Percentiles rank a stretch among this genome's conserved stretches.
These are phyloP conservation scores for Trichoderma sp. DNA, from an alignment of 2,329 filamentous ascomycete genomes.

Conservation along the genomic window DNA sequence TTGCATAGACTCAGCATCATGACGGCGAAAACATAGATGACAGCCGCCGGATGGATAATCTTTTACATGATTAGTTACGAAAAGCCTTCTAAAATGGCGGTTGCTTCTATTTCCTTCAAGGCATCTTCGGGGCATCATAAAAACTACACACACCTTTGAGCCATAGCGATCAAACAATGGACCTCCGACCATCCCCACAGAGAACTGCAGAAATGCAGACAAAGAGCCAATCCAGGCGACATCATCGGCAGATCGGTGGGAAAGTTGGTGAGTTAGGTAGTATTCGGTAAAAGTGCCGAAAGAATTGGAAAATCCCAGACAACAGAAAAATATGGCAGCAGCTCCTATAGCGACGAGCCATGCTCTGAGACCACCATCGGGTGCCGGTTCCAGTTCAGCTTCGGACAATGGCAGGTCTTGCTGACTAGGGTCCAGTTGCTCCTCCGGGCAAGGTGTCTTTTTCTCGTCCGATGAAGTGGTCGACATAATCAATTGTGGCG, in stretches of 20 bases:
- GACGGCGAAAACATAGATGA: constrained; percentile 38
- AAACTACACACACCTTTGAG: constrained; percentile 27
- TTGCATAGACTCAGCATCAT: constrained; percentile 44
- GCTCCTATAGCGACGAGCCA: constrained; percentile 41
- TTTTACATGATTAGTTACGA: constrained; percentile 16
- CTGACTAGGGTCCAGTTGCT: not conserved
- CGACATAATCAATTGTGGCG: not conserved
- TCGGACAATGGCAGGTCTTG: not conserved
- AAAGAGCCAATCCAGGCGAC: constrained; percentile 45
- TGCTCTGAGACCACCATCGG: constrained; percentile 36
- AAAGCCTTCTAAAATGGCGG: no score
- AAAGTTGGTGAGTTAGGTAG: constrained; percentile 39
- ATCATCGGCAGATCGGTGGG: constrained; percentile 29
- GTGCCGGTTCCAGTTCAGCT: constrained; percentile 19
- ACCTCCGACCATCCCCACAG: constrained; percentile 34
- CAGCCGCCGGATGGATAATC: constrained; percentile 33
- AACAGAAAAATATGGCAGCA: constrained; percentile 37
- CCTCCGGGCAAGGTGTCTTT: not conserved
- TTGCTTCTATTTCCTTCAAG: not conserved
- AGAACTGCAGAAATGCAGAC: constrained; percentile 36
- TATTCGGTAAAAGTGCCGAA: constrained; percentile 46
- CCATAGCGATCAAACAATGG: constrained; percentile 44
- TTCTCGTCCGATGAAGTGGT: not conserved
- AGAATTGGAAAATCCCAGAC: constrained; percentile 42
- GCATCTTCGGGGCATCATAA: no score